Conservation (phyloP, 805 yeast genomes). For the Candida tibetensis region DNA sequence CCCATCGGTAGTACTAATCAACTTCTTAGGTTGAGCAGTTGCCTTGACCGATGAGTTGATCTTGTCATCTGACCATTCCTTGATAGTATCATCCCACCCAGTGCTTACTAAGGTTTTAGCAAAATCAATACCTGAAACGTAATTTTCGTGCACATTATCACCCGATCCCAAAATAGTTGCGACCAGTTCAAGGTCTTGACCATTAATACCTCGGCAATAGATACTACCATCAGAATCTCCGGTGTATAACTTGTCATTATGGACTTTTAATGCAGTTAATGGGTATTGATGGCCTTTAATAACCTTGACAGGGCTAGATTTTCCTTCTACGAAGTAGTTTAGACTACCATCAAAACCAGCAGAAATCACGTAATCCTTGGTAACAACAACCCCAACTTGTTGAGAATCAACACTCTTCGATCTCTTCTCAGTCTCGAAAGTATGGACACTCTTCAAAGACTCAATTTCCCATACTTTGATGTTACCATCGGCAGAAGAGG, state of each 20-base stretch:
- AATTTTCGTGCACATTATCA: constrained; percentile 58
- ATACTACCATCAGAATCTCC: constrained; percentile 86
- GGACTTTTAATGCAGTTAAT: constrained; percentile 56
- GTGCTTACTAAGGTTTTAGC: constrained; percentile 42
- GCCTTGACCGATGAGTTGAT: constrained; percentile 13
- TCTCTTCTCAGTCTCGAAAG: constrained; percentile 40
- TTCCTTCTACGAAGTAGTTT: constrained; percentile 50
- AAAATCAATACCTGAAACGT: constrained; percentile 52
- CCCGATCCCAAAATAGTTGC: constrained; percentile 28
- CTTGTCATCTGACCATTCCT: constrained; percentile 29
- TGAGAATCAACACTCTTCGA: constrained; percentile 53
- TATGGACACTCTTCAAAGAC: constrained; percentile 32
- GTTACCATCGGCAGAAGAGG: constrained; percentile 80
- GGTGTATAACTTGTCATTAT: constrained; percentile 38
- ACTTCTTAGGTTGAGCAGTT: constrained; percentile 36
- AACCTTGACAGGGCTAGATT: constrained; percentile 31
- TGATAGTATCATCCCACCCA: constrained; percentile 88
- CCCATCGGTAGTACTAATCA: constrained; percentile 24
- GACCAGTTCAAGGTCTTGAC: constrained; percentile 7
- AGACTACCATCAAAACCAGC: constrained; percentile 72
- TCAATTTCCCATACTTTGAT: constrained; percentile 64
- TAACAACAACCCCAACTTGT: constrained; percentile 73
- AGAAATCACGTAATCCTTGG: constrained; percentile 58
- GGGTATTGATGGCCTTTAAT: constrained; percentile 81
- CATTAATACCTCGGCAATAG: constrained; percentile 51